These are phyloP conservation scores for Malus sylvestris DNA, from an alignment of 306 rosid species.

Conservation along the genomic window DNA sequence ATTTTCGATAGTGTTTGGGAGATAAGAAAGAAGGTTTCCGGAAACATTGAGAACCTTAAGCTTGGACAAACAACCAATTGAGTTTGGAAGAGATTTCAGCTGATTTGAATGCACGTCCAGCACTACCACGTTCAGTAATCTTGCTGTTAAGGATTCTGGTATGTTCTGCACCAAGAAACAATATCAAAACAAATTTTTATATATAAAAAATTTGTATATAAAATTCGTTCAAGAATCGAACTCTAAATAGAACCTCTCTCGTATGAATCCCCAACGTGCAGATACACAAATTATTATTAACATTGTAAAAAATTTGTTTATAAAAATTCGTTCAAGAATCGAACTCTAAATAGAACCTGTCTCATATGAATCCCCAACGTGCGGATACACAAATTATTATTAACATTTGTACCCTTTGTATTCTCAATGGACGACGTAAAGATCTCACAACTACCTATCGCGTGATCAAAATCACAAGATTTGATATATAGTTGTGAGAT, in stretches of 20 bases:
- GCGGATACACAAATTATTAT: too few relatives aligned
- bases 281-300: too few relatives aligned
- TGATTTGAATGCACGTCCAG: slow-evolving; percentile 89
- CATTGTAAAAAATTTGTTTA: not conserved
- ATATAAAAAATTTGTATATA: not conserved
- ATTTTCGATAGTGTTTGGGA: slow-evolving; percentile 75
- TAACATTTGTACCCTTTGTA: not conserved
- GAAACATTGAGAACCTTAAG: slow-evolving; percentile 74
- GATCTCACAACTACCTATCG: not conserved
- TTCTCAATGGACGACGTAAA: too few relatives aligned
- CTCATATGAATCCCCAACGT: not conserved
- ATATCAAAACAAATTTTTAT: not conserved
- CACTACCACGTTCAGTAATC: slow-evolving; percentile 55
- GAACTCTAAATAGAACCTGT: not conserved
- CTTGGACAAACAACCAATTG: slow-evolving; percentile 82
- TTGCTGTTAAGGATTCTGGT: slow-evolving; percentile 76
- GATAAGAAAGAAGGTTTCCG: slow-evolving; percentile 53
- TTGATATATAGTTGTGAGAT: too few relatives aligned
- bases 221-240: not conserved
- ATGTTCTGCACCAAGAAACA: slow-evolving; percentile 40
- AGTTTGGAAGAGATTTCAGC: slow-evolving; percentile 68
- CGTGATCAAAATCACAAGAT: too few relatives aligned
- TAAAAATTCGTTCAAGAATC: not conserved
- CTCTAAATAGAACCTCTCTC: not conserved
- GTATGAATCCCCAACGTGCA: not conserved